Evolutionary conservation across 768 basidiomycete species (phyloP).

Genomic region (Hygrophorus russula): DNA sequence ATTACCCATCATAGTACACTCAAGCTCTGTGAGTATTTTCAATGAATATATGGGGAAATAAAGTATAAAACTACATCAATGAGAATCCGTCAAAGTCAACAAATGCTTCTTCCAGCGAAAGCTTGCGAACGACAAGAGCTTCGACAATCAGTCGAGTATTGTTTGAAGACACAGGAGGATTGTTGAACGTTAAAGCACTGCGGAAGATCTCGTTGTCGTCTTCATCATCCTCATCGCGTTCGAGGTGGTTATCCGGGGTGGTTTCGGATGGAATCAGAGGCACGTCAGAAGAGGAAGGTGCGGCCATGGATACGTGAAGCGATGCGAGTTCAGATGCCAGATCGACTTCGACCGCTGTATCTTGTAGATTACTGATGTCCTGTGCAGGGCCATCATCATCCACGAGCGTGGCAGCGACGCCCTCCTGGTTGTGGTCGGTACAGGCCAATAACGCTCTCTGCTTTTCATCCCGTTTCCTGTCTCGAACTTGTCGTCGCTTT

Average conservation of each 20-base stretch:
- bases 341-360: neutral
- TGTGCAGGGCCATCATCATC: too few relatives aligned
- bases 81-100: constrained; percentile 63
- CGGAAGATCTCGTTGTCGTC: neutral
- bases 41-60: too few relatives aligned
- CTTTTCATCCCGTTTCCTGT: constrained; percentile 41
- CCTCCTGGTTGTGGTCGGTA: constrained; percentile 9
- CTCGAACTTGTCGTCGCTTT: constrained; percentile 34
- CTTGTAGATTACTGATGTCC: too few relatives aligned
- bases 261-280: neutral
- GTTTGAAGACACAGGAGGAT: neutral
- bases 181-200: neutral
- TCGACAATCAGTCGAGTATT: constrained; percentile 65
- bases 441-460: constrained; percentile 21
- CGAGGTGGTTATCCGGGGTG: neutral
- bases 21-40: neutral
- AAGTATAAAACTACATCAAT: constrained; percentile 14
- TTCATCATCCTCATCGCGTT: neutral
- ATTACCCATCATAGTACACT: neutral
- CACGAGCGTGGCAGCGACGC: neutral
- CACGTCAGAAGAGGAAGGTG: neutral
- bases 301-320: constrained; percentile 1
- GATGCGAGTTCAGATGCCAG: constrained; percentile 1
- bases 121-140: constrained; percentile 67
- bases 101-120: constrained; percentile 66